Conservation (phyloP, 2,329 filamentous ascomycete genomes). For the Epichloe scottii region DNA sequence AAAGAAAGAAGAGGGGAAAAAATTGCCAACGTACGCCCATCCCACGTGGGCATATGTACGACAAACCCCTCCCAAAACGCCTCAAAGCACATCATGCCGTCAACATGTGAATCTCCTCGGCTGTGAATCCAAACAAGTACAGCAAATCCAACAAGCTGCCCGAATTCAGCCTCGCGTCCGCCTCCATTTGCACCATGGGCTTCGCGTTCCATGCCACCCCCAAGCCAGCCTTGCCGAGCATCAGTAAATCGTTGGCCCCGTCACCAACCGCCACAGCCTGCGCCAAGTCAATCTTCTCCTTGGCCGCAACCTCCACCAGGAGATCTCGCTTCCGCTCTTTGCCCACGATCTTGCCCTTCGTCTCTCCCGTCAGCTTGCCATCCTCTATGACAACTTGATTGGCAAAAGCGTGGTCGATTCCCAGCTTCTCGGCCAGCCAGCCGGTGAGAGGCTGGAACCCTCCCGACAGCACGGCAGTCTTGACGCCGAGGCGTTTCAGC, state of each 20-base stretch:
- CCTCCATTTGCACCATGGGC: constrained; percentile 67
- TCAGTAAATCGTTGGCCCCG: constrained; percentile 70
- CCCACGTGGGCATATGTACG: neutral
- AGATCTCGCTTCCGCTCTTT: constrained; percentile 63
- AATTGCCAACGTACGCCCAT: neutral
- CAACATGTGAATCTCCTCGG: constrained; percentile 38
- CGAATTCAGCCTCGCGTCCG: constrained; percentile 59
- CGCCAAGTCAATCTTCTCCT: constrained; percentile 51
- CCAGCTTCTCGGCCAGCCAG: constrained; percentile 71
- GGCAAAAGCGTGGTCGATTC: constrained; percentile 77
- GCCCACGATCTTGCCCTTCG: constrained; percentile 61
- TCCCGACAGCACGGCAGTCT: constrained; percentile 81
- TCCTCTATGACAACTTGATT: constrained; percentile 65
- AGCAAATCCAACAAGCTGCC: constrained; percentile 59
- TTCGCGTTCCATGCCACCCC: constrained; percentile 81
- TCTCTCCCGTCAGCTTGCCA: constrained; percentile 55
- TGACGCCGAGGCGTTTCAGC: constrained; percentile 67
- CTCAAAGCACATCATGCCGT: constrained; percentile 1
- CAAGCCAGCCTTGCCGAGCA: constrained; percentile 64
- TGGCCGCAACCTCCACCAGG: constrained; percentile 55
- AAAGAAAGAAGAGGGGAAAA: neutral
- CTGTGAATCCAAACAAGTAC: constrained; percentile 60
- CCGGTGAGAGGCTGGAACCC: constrained; percentile 82
- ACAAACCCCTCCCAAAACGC: neutral
- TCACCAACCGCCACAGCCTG: constrained; percentile 68